phyloP scores from a whole-genome alignment of 192 early-diverging fungal genomes.

The Umbelopsis sp. region DNA sequence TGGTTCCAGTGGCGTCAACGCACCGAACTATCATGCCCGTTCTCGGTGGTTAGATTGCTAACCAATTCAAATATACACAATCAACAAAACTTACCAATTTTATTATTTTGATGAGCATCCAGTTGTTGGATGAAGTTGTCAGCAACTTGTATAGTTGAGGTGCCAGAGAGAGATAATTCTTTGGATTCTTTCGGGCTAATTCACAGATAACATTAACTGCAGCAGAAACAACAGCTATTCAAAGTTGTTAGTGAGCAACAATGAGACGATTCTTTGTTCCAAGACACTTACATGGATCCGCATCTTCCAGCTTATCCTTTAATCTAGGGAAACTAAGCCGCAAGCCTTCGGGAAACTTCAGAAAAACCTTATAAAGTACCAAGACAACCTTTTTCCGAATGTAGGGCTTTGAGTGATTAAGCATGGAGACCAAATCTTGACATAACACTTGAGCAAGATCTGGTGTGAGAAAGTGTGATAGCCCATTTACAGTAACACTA shows the following conservation, averaged over 20 bases:
- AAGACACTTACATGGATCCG: constrained; percentile 76
- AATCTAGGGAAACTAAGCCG: constrained; percentile 79
- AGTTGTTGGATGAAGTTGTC: constrained; percentile 92
- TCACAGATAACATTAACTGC: constrained; percentile 97
- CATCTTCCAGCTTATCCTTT: constrained; percentile 87
- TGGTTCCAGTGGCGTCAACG: constrained; percentile 91
- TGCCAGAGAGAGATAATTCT: constrained; percentile 90
- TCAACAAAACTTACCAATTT: constrained; percentile 74
- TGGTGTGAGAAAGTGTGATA: constrained; percentile 90
- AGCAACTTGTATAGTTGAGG: constrained; percentile 92
- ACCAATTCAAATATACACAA: not conserved
- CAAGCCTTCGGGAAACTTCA: constrained; percentile 90
- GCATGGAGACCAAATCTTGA: constrained; percentile 83
- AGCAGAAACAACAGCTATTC: constrained; percentile 83
- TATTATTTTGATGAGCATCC: constrained; percentile 99
- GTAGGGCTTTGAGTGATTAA: constrained; percentile 92
- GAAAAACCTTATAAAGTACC: constrained; percentile 85
- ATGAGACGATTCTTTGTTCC: too few species aligned
- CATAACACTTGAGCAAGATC: constrained; percentile 89
- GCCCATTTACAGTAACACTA: constrained; percentile 86
- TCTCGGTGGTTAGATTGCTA: not conserved
- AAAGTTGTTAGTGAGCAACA: not conserved
- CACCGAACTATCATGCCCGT: constrained; percentile 70
- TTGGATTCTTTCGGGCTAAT: constrained; percentile 89
- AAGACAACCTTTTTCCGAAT: constrained; percentile 91